These are phyloP conservation scores for Beauveria pseudobassiana DNA, from an alignment of 2,329 filamentous ascomycete species.

Conservation along the genomic window DNA sequence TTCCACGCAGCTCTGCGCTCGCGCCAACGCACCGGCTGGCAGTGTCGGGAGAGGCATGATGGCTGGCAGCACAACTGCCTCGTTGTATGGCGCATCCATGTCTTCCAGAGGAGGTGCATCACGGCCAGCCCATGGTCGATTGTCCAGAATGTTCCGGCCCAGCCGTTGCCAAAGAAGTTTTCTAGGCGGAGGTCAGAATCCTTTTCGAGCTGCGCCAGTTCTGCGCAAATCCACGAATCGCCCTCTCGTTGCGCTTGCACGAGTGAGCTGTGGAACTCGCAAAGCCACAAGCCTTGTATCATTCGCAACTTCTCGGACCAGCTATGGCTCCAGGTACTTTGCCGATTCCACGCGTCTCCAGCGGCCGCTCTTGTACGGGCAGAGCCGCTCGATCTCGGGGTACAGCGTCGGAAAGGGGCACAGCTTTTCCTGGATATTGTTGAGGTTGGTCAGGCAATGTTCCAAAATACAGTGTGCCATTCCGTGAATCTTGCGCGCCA, in stretches of 20 bases:
- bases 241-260: neutral
- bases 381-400: neutral
- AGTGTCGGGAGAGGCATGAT: neutral
- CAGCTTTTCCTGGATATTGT: neutral
- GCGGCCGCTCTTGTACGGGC: neutral
- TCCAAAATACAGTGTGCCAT: neutral
- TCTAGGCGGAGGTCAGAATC: neutral
- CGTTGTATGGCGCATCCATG: neutral
- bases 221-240: neutral
- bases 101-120: neutral
- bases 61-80: neutral
- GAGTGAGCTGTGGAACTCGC: neutral
- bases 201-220: neutral
- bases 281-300: neutral
- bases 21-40: neutral
- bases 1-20: neutral
- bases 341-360: neutral
- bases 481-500: neutral
- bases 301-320: neutral
- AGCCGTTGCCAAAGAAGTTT: neutral
- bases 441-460: neutral
- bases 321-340: neutral
- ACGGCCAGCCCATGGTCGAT: neutral
- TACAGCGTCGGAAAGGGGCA: neutral
- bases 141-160: neutral